Evolutionary conservation across 2,329 filamentous ascomycete species (phyloP), one percentile per base, ranked within the genome.

Genomic region (Verticillium longisporum): DNA sequence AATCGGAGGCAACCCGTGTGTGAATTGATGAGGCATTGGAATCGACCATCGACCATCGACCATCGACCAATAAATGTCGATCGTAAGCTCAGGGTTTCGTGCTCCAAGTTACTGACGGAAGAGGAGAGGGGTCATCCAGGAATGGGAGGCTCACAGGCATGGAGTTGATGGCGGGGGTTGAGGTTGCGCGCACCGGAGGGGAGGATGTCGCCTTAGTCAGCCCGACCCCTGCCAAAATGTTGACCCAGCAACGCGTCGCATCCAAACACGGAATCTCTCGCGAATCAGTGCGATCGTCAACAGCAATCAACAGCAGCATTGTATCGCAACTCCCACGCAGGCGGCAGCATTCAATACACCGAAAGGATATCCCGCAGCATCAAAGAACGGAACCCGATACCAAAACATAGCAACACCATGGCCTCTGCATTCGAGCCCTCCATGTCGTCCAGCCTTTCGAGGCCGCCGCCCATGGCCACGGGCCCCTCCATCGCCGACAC

Each of bases 401-500:
- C 31, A n/a, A 15, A 14, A 9, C 32, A 45, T 2, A 7, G 26
- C n/a, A 2, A 37, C 61, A 70, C 32, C 61, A 88, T 88, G 80
- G 73, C 82, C 34, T 83, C 82, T 37, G 77, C 83, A 64, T 92
- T 92, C 68, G 88, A 91, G 67, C 82, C 87, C 9, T 88, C 88
- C 1, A 80, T 89, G 67, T 90, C 88, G 13, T 84, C 83, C 61
- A 87, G 85, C 74, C 75, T 82, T 56, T 78, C 77, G 69, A 80
- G 86, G 68, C 84, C 83, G 66, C 83, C 84, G 15, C 76, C 84
- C 64, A 80, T 83, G 34, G 80, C 85, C 50, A 77, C 80, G 56
- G 84, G 80, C 53, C 83, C 86, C 14, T 90, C 88, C 6, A 86
- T 91, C 78, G 88, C 88, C 53, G 89, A 92, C 72, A 86, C 86